Percentiles rank a stretch among this genome's conserved stretches.
Conservation (phyloP, 1,284 basidiomycete genomes). For the Puccinia hordei region DNA sequence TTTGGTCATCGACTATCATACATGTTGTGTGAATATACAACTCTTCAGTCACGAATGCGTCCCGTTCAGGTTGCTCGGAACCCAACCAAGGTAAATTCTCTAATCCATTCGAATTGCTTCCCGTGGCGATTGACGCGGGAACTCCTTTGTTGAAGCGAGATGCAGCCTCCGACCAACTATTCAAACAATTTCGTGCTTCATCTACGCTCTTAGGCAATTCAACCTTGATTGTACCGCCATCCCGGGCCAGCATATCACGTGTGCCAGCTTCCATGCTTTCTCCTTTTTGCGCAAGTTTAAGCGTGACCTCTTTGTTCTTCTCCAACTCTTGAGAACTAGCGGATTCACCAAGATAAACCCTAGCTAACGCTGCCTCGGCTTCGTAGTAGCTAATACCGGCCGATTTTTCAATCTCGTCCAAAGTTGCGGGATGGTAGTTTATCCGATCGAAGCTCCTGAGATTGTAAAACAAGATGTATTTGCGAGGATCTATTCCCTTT, state of each 20-base stretch:
- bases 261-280: conserved; percentile 52
- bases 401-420: conserved; percentile 70
- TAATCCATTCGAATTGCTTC: conserved; percentile 65
- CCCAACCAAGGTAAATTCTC: conserved; percentile 75
- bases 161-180: conserved; percentile 53
- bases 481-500: conserved; percentile 76
- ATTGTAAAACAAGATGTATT: conserved; percentile 83
- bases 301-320: conserved; percentile 52
- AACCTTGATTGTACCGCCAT: conserved; percentile 51
- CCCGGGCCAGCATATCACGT: conserved; percentile 47
- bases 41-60: conserved; percentile 71
- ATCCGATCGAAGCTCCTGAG: conserved; percentile 86
- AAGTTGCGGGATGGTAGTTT: conserved; percentile 71
- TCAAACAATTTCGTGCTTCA: conserved; percentile 55
- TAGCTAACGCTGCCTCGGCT: conserved; percentile 81
- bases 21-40: conserved; percentile 72
- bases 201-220: conserved; percentile 55
- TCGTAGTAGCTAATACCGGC: conserved; percentile 79
- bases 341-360: conserved; percentile 72
- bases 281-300: conserved; percentile 57
- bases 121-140: conserved; percentile 72
- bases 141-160: conserved; percentile 61
- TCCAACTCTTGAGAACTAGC: conserved; percentile 62
- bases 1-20: conserved; percentile 85
- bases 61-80: conserved; percentile 75